Evolutionary conservation across 305 asterid genomes (phyloP), one percentile per base, ranked within the genome.

Genomic region (Solanum hybrid): DNA sequence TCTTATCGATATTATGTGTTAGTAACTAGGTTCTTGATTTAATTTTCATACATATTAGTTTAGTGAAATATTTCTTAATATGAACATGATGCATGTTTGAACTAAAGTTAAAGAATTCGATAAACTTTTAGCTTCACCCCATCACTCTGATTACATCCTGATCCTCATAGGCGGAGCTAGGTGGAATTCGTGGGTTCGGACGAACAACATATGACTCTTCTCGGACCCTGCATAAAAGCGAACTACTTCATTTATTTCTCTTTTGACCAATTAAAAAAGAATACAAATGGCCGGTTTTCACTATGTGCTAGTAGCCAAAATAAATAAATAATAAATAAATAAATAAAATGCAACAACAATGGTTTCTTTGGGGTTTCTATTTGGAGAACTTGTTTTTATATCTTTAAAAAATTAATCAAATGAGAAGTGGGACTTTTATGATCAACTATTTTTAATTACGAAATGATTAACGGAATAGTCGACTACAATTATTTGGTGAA

Each of bases 121-220:
- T 0, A 56, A 20, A 56, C 10, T 56, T 56, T 17, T 56, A 17
- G 69, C 24, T 56, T 16, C 24, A 56, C 10, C 24, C 69, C 24
- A 7, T 20, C 24, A 17, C 66, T 17, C n/a, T 51, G 2, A 51
- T 16, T 51, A 71, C 4, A 71, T 71, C 17, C 0, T 8, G 5
- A 69, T 71, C 34, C 32, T 26, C 1, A 2, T 0, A 46, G 20
- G 20, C 20, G 0, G 20, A 13, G 60, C 1, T 5, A 46, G 60
- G 60, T 46, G 60, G 20, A 0, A 0, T 46, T 14, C 1, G 5
- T 46, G 7, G 0, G 7, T 46, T 46, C 60, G 20, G 0, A 46
- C 60, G 60, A 46, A 13, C 34, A 2, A 31, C 32, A 31, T 31
- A 31, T 66, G 7, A 6, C 34, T 71, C 22, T 2, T 72, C 22